Percentiles rank a stretch among this genome's conserved stretches.
Evolutionary conservation across 768 basidiomycete species (phyloP).

Genomic region (Calvatia gigantea): DNA sequence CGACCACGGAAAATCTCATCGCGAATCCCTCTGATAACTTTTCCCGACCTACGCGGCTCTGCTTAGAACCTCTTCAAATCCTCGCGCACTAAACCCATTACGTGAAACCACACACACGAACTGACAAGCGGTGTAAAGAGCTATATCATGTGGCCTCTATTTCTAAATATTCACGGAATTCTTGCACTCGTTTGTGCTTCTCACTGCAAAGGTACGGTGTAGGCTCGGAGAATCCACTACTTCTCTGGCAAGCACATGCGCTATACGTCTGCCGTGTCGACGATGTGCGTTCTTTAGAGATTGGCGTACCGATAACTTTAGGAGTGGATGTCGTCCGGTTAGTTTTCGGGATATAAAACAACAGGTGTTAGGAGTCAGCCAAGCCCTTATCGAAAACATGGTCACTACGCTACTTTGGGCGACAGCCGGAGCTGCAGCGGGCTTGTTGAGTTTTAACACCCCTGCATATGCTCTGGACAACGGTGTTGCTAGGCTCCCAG

Average conservation of each 20-base stretch:
- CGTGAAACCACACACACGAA: not conserved
- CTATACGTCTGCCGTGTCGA: not conserved
- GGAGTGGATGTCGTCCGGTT: too few species aligned
- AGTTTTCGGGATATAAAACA: too few species aligned
- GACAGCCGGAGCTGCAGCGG: constrained; percentile 16
- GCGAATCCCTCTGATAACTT: not conserved
- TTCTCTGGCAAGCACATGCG: not conserved
- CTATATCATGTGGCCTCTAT: constrained; percentile 14
- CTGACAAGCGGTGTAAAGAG: not conserved
- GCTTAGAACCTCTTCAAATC: not conserved
- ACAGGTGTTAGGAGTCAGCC: too few species aligned
- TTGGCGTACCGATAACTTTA: too few species aligned
- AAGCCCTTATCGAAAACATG: constrained; percentile 17
- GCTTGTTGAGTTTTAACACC: constrained; percentile 11
- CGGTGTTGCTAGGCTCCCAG: constrained; percentile 34
- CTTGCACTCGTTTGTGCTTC: constrained; percentile 12
- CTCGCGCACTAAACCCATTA: not conserved
- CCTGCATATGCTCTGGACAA: constrained; percentile 25
- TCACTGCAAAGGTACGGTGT: constrained; percentile 11
- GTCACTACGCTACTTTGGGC: constrained; percentile 20
- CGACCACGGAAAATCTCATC: not conserved
- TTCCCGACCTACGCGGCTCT: not conserved
- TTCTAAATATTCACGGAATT: constrained; percentile 16
- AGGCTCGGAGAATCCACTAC: constrained; percentile 16
- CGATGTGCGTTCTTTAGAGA: too few species aligned